A percentile compares a stretch with the other conserved stretches of the same genome.
phyloP scores from a whole-genome alignment of 768 basidiomycete species.

The Leccinum subtestaceum region DNA sequence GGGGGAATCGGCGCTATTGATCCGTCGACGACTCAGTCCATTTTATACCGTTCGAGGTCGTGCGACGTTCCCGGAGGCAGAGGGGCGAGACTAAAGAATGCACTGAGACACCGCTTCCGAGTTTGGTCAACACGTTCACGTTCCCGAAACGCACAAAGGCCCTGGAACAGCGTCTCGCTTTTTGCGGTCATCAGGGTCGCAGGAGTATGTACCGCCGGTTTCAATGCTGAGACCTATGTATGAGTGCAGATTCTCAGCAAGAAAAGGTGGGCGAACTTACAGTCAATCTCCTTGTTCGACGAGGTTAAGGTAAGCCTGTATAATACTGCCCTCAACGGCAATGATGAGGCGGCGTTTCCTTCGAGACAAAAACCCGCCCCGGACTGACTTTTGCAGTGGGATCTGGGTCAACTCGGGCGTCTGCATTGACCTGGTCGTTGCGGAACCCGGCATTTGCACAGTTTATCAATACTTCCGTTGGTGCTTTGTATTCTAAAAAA shows the following conservation, averaged over 20 bases:
- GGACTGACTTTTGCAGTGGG: slow-evolving; percentile 63
- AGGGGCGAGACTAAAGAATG: not conserved
- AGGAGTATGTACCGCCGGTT: no score
- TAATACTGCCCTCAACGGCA: not conserved
- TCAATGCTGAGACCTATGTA: no score
- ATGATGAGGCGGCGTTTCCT: not conserved
- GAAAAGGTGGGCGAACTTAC: slow-evolving; percentile 39
- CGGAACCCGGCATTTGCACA: slow-evolving; percentile 26
- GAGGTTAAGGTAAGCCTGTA: slow-evolving; percentile 63
- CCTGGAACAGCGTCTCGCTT: no score
- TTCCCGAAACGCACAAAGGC: not conserved
- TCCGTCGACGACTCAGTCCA: no score
- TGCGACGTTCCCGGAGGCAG: not conserved
- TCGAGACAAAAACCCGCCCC: not conserved
- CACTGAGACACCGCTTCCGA: not conserved
- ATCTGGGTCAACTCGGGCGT: slow-evolving; percentile 53
- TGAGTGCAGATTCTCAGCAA: not conserved
- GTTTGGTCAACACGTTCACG: not conserved
- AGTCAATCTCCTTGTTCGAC: slow-evolving; percentile 71
- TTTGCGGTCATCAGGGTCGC: no score
- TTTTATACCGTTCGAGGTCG: slow-evolving; percentile 7
- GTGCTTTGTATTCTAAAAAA: slow-evolving; percentile 42
- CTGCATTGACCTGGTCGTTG: slow-evolving; percentile 30
- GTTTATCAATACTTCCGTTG: slow-evolving; percentile 56
- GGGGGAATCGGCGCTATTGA: not conserved